Evolutionary conservation across 2,329 filamentous ascomycete species (phyloP).

Genomic region (Boeremia exigua): DNA sequence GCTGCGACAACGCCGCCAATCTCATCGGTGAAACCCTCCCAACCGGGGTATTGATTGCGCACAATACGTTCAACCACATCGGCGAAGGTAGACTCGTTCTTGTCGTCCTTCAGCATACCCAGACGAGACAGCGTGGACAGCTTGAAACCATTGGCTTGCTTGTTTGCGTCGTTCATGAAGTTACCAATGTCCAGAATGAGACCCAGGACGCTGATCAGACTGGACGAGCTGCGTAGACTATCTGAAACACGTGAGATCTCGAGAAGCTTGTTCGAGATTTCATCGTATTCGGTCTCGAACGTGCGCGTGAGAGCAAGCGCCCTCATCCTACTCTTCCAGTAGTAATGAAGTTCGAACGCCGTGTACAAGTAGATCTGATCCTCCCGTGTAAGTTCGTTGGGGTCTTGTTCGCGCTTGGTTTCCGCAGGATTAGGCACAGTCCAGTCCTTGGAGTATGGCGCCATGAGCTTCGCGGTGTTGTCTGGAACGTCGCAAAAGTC

Average conservation of each 20-base stretch:
- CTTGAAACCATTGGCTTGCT: conserved; percentile 98
- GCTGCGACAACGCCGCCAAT: conserved; percentile 77
- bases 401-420: conserved; percentile 83
- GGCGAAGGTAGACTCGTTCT: conserved; percentile 95
- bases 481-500: conserved; percentile 92
- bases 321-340: conserved; percentile 98
- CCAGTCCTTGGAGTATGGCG: conserved; percentile 96
- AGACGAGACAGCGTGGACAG: conserved; percentile 89
- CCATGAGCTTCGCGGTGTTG: conserved; percentile 88
- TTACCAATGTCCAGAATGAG: conserved; percentile 98
- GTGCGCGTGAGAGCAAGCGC: conserved; percentile 83
- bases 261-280: conserved; percentile 83
- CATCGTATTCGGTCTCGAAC: conserved; percentile 88
- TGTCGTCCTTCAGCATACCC: conserved; percentile 98
- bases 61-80: conserved; percentile 97
- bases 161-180: conserved; percentile 99
- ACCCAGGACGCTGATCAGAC: conserved; percentile 93
- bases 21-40: conserved; percentile 86
- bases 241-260: conserved; percentile 89
- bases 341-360: conserved; percentile 92
- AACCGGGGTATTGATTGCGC: conserved; percentile 93
- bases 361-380: conserved; percentile 96
- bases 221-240: conserved; percentile 86
- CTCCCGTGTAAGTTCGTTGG: conserved; percentile 84
- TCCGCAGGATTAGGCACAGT: conserved; percentile 83